Evolutionary conservation across 495 filamentous ascomycete genomes (phyloP), one percentile per base, ranked within the genome.

Genomic region (Talaromyces ruber): DNA sequence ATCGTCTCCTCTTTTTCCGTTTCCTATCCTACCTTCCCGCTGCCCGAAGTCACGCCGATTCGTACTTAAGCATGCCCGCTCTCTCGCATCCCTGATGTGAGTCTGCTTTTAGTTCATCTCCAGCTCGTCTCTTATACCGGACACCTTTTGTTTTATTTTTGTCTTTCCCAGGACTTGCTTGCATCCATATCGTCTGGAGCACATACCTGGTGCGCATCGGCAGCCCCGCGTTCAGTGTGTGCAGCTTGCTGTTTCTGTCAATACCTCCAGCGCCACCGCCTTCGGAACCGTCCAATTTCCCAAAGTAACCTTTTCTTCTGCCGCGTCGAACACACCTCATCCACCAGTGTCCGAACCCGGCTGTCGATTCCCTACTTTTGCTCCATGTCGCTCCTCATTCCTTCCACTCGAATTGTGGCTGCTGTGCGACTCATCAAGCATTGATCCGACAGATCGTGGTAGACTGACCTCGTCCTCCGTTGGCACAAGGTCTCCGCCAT

Each of bases 401-500:
- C 25, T 50, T 11, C 8, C 59, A 51, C 25, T 34, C 24, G 26
- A 51, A 25, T 34, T 51, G 14, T 25, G 59, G 26, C 59, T 11
- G 37, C 59, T 51, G 43, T 60, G 59, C 45, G 25, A 60, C 14
- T 32, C 43, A 18, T 29, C 43, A 14, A 18, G 16, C 43, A 60
- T 52, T 60, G 59, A 60, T 21, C 59, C 6, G 14, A 30, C 30
- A 37, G 24, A 29, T 34, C 28, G 28, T 37, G 55, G 18, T 24
- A 22, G 21, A 14, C 28, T 21, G 5, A 6, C 26, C 21, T 43
- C 30, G 22, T 11, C 21, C 11, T 28, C 11, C 30, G 59, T 11
- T 7, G 43, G 29, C 14, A 57, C 21, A 59, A 29, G 16, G 18
- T n/a, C 34, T 34, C 54, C 57, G 59, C 58, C 58, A 80, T 80